A percentile compares a stretch with the other conserved stretches of the same genome.
phyloP scores from a whole-genome alignment of 176 grass and related monocot species.

The Miscanthus lutarioriparius region DNA sequence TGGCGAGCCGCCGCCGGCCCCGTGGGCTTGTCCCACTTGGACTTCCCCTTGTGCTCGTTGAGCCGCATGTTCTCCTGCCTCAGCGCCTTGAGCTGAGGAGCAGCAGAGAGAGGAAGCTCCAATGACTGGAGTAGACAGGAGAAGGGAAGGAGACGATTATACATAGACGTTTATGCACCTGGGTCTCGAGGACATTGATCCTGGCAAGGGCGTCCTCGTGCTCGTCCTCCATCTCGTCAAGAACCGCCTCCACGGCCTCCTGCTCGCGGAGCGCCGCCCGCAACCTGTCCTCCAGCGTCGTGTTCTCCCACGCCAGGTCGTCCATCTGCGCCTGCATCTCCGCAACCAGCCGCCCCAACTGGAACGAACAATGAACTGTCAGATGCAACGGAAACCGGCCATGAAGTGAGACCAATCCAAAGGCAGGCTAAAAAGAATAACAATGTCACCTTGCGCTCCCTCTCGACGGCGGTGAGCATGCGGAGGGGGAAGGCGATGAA shows the following conservation, averaged over 20 bases:
- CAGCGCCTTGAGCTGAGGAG: slow-evolving; percentile 43
- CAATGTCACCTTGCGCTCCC: slow-evolving; percentile 12
- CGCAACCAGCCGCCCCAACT: slow-evolving; percentile 42
- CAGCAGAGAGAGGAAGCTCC: not conserved
- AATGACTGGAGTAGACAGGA: too few species aligned
- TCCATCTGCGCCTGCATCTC: slow-evolving; percentile 77
- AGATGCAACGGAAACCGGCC: not conserved
- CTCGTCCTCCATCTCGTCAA: slow-evolving; percentile 69
- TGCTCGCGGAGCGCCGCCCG: slow-evolving; percentile 32
- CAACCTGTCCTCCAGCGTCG: slow-evolving; percentile 41
- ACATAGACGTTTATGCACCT: not conserved
- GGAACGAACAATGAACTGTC: not conserved
- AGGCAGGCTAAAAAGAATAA: not conserved
- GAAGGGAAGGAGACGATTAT: not conserved
- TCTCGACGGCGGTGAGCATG: slow-evolving; percentile 35
- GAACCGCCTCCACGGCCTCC: slow-evolving; percentile 17
- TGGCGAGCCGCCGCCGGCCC: not conserved
- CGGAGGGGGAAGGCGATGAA: slow-evolving; percentile 47
- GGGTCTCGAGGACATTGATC: slow-evolving; percentile 43
- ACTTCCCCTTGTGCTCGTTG: slow-evolving; percentile 42
- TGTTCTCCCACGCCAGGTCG: slow-evolving; percentile 44
- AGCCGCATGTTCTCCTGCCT: slow-evolving; percentile 63
- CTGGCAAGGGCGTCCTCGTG: slow-evolving; percentile 34
- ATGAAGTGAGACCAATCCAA: too few species aligned
- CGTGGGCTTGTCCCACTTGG: slow-evolving; percentile 22